Conservation (phyloP, 2,329 filamentous ascomycete species). For the Harringtonia lauricola region DNA sequence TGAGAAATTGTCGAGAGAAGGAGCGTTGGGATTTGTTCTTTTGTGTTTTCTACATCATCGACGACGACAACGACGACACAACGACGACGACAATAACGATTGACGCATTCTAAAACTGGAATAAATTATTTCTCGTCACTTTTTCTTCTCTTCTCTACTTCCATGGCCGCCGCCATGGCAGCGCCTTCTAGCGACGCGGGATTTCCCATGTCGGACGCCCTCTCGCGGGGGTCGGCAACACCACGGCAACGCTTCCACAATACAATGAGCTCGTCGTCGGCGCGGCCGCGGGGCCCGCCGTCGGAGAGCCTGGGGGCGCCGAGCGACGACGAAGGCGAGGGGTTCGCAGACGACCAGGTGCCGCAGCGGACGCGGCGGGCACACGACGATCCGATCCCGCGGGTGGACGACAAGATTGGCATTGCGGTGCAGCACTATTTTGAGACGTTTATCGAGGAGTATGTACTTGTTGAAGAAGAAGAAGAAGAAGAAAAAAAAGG, state of each 20-base stretch:
- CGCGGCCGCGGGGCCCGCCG: constrained; percentile 45
- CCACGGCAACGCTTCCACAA: constrained; percentile 29
- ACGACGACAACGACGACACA: too few species aligned
- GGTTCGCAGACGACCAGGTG: constrained; percentile 54
- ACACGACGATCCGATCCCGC: constrained; percentile 45
- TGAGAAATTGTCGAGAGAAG: too few species aligned
- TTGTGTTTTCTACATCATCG: neutral
- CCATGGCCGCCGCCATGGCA: constrained; percentile 28
- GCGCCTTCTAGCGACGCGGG: constrained; percentile 42
- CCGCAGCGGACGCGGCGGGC: constrained; percentile 37
- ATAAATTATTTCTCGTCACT: too few species aligned
- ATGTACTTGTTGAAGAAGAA: too few species aligned
- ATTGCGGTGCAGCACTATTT: constrained; percentile 66
- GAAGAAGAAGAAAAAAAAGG: too few species aligned
- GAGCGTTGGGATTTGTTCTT: neutral
- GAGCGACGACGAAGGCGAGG: constrained; percentile 52
- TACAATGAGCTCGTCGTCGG: constrained; percentile 37
- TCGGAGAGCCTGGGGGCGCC: constrained; percentile 47
- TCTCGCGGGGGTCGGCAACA: constrained; percentile 22
- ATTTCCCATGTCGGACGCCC: constrained; percentile 44
- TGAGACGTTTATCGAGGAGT: constrained; percentile 71
- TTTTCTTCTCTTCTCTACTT: too few species aligned
- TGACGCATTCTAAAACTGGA: too few species aligned
- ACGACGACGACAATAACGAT: too few species aligned
- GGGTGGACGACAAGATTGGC: constrained; percentile 67